phyloP scores from a whole-genome alignment of 768 basidiomycete species.

The Sutorius australiensis region DNA sequence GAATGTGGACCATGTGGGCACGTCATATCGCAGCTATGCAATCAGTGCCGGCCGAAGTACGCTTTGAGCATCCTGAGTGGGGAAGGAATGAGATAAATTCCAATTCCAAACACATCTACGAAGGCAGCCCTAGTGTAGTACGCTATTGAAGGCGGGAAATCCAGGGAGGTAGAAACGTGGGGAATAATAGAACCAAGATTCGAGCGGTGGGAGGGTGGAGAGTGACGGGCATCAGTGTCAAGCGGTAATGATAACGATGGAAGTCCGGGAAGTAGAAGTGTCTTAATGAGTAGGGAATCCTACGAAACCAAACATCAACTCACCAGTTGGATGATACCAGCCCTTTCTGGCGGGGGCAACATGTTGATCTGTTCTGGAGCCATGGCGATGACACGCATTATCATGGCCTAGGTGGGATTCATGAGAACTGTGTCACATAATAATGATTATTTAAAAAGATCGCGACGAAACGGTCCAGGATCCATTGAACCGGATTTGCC shows the following conservation, averaged over 20 bases:
- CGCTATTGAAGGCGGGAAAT: slow-evolving; percentile 21
- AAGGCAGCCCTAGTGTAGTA: slow-evolving; percentile 30
- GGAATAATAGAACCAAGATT: slow-evolving; percentile 10
- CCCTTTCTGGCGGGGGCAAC: slow-evolving; percentile 68
- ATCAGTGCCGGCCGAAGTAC: slow-evolving; percentile 7
- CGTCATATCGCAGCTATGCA: background rate
- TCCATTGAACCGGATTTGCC: background rate
- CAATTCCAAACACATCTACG: slow-evolving; percentile 17
- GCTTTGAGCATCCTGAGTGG: slow-evolving; percentile 5
- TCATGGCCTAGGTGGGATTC: slow-evolving; percentile 50
- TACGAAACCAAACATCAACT: slow-evolving; percentile 30
- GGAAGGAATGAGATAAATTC: slow-evolving; percentile 1
- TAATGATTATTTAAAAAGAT: background rate
- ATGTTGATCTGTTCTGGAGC: slow-evolving; percentile 78
- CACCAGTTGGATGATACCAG: slow-evolving; percentile 80
- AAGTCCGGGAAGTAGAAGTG: slow-evolving; percentile 3
- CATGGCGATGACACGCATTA: slow-evolving; percentile 77
- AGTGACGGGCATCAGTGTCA: slow-evolving; percentile 25
- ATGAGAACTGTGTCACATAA: slow-evolving; percentile 13
- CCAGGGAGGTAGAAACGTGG: slow-evolving; percentile 10
- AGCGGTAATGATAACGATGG: slow-evolving; percentile 19
- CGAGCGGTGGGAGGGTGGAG: slow-evolving; percentile 14
- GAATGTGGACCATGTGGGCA: background rate
- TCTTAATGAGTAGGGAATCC: slow-evolving; percentile 10
- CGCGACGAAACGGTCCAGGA: background rate